Base-by-base conservation (phyloP, 2,329 filamentous ascomycete species). In the Talaromyces verruculosus region DNA sequence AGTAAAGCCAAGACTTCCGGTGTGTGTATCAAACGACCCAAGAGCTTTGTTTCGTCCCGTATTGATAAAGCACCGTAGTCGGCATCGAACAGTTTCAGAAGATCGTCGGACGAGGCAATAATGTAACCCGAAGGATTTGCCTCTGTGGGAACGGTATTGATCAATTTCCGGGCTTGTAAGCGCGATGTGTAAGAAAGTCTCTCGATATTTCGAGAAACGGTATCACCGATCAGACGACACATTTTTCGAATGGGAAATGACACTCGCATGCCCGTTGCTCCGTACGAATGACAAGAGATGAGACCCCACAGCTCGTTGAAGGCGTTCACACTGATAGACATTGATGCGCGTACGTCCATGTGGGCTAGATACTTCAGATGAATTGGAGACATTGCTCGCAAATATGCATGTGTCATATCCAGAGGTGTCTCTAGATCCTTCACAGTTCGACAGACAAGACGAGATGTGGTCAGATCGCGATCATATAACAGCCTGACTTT, bases 201-300 rank as follows among this genome's bases (percentile, higher is more conserved):
- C 75, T 97, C 93, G 43, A 97, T 94, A 70, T 95, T 97, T 58
- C 91, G 84, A 0, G 91, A 96, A 0, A 92, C 91, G 0, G 89
- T 92, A 71, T 97, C 93, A 3, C 93, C 92, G 2, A 97, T 87
- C 4, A 97, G 81, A 5, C 92, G 88, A 75, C 93, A 97, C 89
- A 97, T 94, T 76, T 96, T 96, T 13, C 93, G 86, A 59, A 96
- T 93, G 0, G 93, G 92, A 72, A 97, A 97, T 0, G 91, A 91
- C 0, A 97, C 92, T n/a, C 93, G 85, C 91, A 95, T 96, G 3
- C 92, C 92, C 53, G 84, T 85, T 1, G 78, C 68, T 0, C 91
- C 92, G 71, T 96, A 96, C 0, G 89, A 87, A 74, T 97, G 93
- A 67, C 92, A 96, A 1, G 92, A 88, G 47, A 97, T 92, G 33